Evolutionary conservation across 1,139 yeast species (phyloP).

Genomic region (Hyphopichia buzzinii): DNA sequence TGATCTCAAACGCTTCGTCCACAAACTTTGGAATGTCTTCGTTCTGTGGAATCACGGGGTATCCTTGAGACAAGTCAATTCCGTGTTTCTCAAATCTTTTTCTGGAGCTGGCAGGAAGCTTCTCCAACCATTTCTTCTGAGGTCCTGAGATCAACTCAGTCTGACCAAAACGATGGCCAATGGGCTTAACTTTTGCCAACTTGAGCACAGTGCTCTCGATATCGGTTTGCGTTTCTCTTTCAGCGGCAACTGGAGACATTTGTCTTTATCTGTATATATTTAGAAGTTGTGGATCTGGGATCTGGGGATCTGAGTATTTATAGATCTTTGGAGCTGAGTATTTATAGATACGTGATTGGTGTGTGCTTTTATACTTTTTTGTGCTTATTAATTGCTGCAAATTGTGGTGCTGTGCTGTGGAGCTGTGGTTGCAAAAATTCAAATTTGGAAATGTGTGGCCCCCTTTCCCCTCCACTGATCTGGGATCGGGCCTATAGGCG

Average conservation of each 20-base stretch:
- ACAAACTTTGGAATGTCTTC: slow-evolving; percentile 45
- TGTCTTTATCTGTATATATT: no score
- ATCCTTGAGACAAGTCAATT: slow-evolving; percentile 30
- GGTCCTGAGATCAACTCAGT: slow-evolving; percentile 7
- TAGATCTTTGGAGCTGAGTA: no score
- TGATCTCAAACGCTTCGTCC: slow-evolving; percentile 50
- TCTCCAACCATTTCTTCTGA: slow-evolving; percentile 7
- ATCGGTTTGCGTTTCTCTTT: slow-evolving; percentile 8
- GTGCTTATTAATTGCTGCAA: not conserved
- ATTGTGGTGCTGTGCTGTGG: no score
- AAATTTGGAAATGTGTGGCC: no score
- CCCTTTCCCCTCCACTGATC: no score
- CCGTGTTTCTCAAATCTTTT: slow-evolving; percentile 27
- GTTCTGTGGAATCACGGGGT: slow-evolving; percentile 25
- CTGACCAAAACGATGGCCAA: slow-evolving; percentile 12
- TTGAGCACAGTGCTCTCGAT: slow-evolving; percentile 14
- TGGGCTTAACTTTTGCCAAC: slow-evolving; percentile 18
- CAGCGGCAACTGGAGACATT: slow-evolving; percentile 1
- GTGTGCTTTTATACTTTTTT: not conserved
- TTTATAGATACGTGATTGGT: no score
- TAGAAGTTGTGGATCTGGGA: no score
- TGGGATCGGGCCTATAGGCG: no score
- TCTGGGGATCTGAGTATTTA: no score
- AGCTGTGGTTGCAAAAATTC: not conserved
- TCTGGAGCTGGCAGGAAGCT: slow-evolving; percentile 10